Evolutionary conservation across 768 basidiomycete species (phyloP).

Genomic region (Kwoniella heveanensis): DNA sequence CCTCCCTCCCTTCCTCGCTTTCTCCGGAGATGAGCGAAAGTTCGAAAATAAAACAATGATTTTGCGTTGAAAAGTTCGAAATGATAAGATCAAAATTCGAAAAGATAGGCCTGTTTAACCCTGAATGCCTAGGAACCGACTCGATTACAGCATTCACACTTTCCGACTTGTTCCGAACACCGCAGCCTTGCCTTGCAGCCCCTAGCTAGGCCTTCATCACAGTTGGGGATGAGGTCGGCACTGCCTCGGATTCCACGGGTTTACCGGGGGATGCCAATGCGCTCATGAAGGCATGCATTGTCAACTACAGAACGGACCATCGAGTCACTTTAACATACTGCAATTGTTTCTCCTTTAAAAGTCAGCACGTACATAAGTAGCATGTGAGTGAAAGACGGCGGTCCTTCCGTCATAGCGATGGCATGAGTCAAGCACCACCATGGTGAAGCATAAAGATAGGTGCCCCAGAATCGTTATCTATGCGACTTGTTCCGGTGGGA

Average conservation of each 20-base stretch:
- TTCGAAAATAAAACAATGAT: neutral
- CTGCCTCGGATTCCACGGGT: neutral
- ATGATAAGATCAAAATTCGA: constrained; percentile 3
- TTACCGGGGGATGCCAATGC: neutral
- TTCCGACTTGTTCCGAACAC: neutral
- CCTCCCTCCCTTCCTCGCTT: neutral
- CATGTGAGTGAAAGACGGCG: too few species aligned
- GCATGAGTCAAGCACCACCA: too few species aligned
- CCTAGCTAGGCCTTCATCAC: too few species aligned
- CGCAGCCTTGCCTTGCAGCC: neutral
- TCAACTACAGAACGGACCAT: too few species aligned
- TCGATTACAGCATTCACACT: neutral
- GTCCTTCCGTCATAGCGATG: too few species aligned
- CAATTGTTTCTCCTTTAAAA: too few species aligned
- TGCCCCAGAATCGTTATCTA: too few species aligned
- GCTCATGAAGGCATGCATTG: too few species aligned
- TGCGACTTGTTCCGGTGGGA: too few species aligned
- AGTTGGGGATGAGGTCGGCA: neutral
- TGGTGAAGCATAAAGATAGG: too few species aligned
- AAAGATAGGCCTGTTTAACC: neutral
- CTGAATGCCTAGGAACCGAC: neutral
- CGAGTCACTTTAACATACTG: too few species aligned
- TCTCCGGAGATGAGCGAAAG: neutral
- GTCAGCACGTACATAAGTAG: too few species aligned
- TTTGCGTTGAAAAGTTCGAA: neutral